These are phyloP conservation scores for Agrostemma githago DNA, from an alignment of 148 eudicot species.

Conservation along the genomic window DNA sequence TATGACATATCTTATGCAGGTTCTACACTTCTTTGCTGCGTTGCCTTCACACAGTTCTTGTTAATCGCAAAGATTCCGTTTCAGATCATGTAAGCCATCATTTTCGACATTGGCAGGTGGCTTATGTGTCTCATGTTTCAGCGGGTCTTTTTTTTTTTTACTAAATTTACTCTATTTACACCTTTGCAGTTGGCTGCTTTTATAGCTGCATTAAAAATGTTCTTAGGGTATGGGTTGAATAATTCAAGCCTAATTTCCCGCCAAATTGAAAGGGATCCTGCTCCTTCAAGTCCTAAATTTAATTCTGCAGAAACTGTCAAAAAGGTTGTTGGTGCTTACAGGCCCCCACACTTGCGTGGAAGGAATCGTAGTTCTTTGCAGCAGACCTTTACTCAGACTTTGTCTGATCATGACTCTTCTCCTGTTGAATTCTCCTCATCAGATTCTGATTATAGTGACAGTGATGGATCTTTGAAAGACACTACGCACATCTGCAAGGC, in stretches of 20 bases:
- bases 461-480: conserved; percentile 52
- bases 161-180: background rate
- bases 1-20: conserved; percentile 40
- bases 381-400: conserved; percentile 32
- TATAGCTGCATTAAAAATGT: conserved; percentile 63
- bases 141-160: conserved; percentile 2
- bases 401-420: conserved; percentile 43
- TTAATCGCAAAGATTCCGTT: conserved; percentile 69
- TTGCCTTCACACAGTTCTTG: conserved; percentile 79
- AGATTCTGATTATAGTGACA: conserved; percentile 91
- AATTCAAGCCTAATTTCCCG: conserved; percentile 29
- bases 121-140: conserved; percentile 2
- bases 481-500: conserved; percentile 51
- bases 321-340: conserved; percentile 59
- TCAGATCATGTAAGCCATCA: conserved; percentile 63
- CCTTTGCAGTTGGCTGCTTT: conserved; percentile 78
- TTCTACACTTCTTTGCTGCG: conserved; percentile 67
- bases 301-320: conserved; percentile 30
- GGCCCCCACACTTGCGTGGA: conserved; percentile 93
- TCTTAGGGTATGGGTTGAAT: conserved; percentile 68
- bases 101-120: background rate
- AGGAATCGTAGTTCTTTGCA: conserved; percentile 36
- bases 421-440: conserved; percentile 48
- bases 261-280: conserved; percentile 33
- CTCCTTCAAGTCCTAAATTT: conserved; percentile 24